These are phyloP conservation scores for Mitragyna speciosa DNA, from an alignment of 257 asterid species.

Conservation along the genomic window DNA sequence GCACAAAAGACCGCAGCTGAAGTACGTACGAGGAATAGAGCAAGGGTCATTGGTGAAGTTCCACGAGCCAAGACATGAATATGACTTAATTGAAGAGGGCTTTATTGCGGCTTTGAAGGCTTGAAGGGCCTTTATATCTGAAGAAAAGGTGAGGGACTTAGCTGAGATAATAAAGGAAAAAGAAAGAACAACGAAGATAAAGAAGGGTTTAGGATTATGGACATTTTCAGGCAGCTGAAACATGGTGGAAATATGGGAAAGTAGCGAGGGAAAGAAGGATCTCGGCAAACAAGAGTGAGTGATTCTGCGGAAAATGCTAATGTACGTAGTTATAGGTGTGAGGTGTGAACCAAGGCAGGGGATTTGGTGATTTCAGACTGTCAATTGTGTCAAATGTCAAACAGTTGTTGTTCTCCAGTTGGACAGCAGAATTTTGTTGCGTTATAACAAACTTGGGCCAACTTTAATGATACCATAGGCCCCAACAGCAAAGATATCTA, in stretches of 20 bases:
- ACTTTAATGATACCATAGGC: constrained; percentile 6
- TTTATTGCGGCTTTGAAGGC: constrained; percentile 69
- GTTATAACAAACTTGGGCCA: neutral
- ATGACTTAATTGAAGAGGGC: constrained; percentile 56
- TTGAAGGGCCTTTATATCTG: constrained; percentile 60
- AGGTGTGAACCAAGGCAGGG: neutral
- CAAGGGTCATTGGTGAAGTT: constrained; percentile 87
- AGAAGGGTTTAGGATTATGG: neutral
- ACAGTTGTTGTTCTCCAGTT: constrained; percentile 6
- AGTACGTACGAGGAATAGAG: constrained; percentile 65
- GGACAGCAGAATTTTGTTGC: constrained; percentile 13
- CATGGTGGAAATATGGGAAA: constrained; percentile 28
- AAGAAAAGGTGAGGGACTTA: constrained; percentile 44
- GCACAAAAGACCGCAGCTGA: constrained; percentile 84
- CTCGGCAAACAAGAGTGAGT: neutral
- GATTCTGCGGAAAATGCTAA: neutral
- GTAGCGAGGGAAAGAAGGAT: constrained; percentile 8
- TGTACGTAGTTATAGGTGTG: constrained; percentile 1
- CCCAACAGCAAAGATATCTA: neutral
- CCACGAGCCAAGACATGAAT: constrained; percentile 91
- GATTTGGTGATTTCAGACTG: neutral
- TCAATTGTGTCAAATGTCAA: neutral
- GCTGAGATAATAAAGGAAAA: constrained; percentile 20
- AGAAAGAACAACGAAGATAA: constrained; percentile 24
- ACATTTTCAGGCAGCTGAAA: neutral